These are phyloP conservation scores for Neopestalotiopsis sp. DNA, from an alignment of 2,329 filamentous ascomycete species.

Conservation along the genomic window DNA sequence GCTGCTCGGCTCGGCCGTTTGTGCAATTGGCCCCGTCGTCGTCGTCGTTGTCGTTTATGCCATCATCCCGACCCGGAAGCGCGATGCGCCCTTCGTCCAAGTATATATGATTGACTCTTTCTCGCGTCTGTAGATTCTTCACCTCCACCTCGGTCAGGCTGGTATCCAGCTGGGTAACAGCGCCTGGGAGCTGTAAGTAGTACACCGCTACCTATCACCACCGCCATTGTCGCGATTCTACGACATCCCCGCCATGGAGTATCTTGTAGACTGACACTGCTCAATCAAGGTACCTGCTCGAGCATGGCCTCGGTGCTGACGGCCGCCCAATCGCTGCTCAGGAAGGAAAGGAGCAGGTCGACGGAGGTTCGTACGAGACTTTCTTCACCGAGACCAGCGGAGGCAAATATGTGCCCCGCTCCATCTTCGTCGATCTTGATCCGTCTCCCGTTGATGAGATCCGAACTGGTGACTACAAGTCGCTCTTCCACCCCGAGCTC, in stretches of 20 bases:
- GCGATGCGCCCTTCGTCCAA: neutral
- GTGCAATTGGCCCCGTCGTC: neutral
- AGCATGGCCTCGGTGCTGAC: conserved; percentile 72
- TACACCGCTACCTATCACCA: conserved; percentile 30
- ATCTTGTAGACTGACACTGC: neutral
- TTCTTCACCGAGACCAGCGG: conserved; percentile 76
- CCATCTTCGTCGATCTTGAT: conserved; percentile 76
- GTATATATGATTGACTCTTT: conserved; percentile 19
- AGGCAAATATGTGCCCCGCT: conserved; percentile 75
- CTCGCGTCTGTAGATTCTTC: conserved; percentile 56
- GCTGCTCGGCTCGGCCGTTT: neutral
- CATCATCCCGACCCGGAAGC: conserved; percentile 3
- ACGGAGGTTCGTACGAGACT: conserved; percentile 71
- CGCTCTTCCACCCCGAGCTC: conserved; percentile 75
- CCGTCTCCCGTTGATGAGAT: conserved; percentile 78
- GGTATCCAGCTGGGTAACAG: conserved; percentile 77
- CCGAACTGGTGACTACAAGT: conserved; percentile 69
- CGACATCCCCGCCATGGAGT: neutral
- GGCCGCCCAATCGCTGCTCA: conserved; percentile 69
- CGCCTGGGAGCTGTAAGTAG: conserved; percentile 75
- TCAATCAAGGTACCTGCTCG: conserved; percentile 67
- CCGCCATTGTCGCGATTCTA: conserved; percentile 23
- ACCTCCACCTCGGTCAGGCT: conserved; percentile 71
- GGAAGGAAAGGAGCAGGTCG: conserved; percentile 58
- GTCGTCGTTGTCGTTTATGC: neutral